Evolutionary conservation across 768 basidiomycete genomes (phyloP).

Genomic region (Tricholoma furcatifolium): DNA sequence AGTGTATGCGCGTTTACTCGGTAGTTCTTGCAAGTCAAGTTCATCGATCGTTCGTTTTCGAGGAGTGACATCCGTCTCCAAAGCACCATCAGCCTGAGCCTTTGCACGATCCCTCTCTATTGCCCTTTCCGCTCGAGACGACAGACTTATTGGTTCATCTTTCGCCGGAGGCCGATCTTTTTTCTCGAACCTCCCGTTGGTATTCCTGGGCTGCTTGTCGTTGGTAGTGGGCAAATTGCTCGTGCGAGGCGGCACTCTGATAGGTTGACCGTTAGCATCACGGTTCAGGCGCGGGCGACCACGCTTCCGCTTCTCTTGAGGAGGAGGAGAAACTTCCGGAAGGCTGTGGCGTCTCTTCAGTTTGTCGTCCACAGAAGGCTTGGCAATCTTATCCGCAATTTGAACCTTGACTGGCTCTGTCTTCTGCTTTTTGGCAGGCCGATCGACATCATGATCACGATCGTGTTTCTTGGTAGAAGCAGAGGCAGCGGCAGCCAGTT

Average conservation of each 20-base stretch:
- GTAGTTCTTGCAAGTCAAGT: conserved; percentile 31
- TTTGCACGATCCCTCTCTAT: conserved; percentile 39
- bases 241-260: conserved; percentile 18
- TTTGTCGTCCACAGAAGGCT: conserved; percentile 9
- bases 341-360: conserved; percentile 16
- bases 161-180: conserved; percentile 47
- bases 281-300: conserved; percentile 40
- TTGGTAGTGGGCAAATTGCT: conserved; percentile 10
- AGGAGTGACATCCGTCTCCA: conserved; percentile 9
- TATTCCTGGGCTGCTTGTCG: conserved; percentile 55
- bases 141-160: conserved; percentile 12
- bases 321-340: conserved; percentile 8
- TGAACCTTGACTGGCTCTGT: conserved; percentile 33
- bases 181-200: conserved; percentile 68
- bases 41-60: conserved; percentile 30
- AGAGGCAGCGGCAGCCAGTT: conserved; percentile 44
- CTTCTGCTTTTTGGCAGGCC: conserved; percentile 50
- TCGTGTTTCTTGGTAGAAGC: conserved; percentile 29
- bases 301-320: conserved; percentile 35
- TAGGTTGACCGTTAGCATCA: conserved; percentile 19
- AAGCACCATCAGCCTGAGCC: conserved; percentile 20
- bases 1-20: conserved; percentile 29
- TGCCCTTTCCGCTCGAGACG: conserved; percentile 39
- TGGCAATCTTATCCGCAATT: conserved; percentile 22
- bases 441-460: conserved; percentile 33